phyloP scores from a whole-genome alignment of 2,329 filamentous ascomycete genomes.

The Daldinia eschscholtzii region DNA sequence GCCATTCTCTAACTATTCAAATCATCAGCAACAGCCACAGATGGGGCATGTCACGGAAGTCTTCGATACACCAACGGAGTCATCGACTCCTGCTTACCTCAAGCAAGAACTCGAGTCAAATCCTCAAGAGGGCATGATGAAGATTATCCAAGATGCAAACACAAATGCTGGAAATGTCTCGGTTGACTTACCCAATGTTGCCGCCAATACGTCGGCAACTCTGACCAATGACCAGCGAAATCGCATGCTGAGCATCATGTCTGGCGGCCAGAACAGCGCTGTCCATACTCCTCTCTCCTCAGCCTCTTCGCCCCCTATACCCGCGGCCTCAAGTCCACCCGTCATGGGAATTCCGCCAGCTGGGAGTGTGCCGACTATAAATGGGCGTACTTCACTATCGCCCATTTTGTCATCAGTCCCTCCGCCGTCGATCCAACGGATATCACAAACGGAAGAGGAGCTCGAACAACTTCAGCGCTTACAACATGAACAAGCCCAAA shows the following conservation, averaged over 20 bases:
- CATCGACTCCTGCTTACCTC: slow-evolving; percentile 63
- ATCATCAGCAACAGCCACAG: slow-evolving; percentile 58
- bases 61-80: slow-evolving; percentile 64
- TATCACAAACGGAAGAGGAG: slow-evolving; percentile 78
- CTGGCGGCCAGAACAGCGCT: slow-evolving; percentile 51
- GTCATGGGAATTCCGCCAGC: slow-evolving; percentile 40
- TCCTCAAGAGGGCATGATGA: slow-evolving; percentile 73
- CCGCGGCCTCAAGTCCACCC: slow-evolving; percentile 41
- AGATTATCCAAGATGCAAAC: slow-evolving; percentile 74
- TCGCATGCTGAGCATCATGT: slow-evolving; percentile 71
- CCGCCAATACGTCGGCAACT: slow-evolving; percentile 67
- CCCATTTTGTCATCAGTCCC: slow-evolving; percentile 62
- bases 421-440: slow-evolving; percentile 68
- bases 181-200: slow-evolving; percentile 68
- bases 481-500: slow-evolving; percentile 81
- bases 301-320: slow-evolving; percentile 40
- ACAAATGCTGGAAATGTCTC: slow-evolving; percentile 58
- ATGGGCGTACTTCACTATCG: slow-evolving; percentile 58
- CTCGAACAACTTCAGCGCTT: slow-evolving; percentile 83
- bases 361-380: slow-evolving; percentile 34
- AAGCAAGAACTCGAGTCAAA: slow-evolving; percentile 69
- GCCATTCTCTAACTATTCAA: slow-evolving; percentile 46
- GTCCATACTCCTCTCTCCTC: slow-evolving; percentile 48
- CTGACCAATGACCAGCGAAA: slow-evolving; percentile 69
- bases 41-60: slow-evolving; percentile 72